Evolutionary conservation across 176 grass and related monocot species (phyloP), one percentile per base, ranked within the genome.

Genomic region (Puya raimondii): DNA sequence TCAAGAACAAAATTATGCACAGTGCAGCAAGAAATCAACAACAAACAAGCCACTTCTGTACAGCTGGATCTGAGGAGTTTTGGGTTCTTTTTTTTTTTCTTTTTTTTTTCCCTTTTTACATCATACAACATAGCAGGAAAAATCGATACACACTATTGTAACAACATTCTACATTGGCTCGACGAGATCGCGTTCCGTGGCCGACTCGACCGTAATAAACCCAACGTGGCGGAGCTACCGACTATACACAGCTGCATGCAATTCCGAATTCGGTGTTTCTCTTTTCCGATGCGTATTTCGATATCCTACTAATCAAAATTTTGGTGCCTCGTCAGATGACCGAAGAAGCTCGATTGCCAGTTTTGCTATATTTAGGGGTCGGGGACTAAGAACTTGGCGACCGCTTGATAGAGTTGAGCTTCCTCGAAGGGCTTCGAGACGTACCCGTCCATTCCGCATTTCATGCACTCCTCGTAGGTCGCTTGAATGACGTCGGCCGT

Each of bases 381-480:
- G 64, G 77, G 69, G 59, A 73, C 78, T 51, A 90, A 83, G 80
- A 99, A 93, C 64, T 91, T 93, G 50, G 88, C 75, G 10, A 99
- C 80, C 9, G 90, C 95, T 59, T 86, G 54, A 71, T 84, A 94
- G 47, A 99, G 85, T 80, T 91, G 95, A 47, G 84, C 86, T 89
- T 91, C 95, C 68, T 99, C 90, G 0, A 99, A 99, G 53, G 95
- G 95, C 74, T 99, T 99, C 2, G 95, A 91, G 64, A 99, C 95
- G 17, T 99, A 94, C 14, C 90, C 95, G 69, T 99, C 95, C 95
- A 99, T 93, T 9, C 90, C 95, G 7, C 63, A 76, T 76, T 88
- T 99, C 13, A 78, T 80, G 82, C 95, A 99, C 68, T 99, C 82
- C 65, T 99, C 95, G 2, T 84, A 70, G 26, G 95, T 99, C 29